Evolutionary conservation across 495 filamentous ascomycete species (phyloP), one percentile per base, ranked within the genome.

Genomic region (Amniculicola lignicola): DNA sequence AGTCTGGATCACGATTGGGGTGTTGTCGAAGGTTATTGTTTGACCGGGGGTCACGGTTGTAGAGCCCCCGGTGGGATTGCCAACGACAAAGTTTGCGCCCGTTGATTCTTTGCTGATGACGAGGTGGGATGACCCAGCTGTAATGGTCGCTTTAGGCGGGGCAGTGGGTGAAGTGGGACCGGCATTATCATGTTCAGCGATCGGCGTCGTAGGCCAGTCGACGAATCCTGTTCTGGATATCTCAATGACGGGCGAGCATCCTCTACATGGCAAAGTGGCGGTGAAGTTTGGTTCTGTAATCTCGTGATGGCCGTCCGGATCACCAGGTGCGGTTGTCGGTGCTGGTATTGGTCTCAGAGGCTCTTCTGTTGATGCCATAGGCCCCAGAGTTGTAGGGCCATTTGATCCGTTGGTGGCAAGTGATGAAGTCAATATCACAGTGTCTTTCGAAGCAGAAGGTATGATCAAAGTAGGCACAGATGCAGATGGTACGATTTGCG

Each of bases 221-320:
- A 19, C 25, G 7, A 33, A 52, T 11, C 51, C 52, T n/a, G 52
- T 58, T 10, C 18, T 40, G 2, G 42, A 47, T 4, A 63, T 39
- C 29, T 63, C 54, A 27, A 63, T 50, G 31, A 61, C 37, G 15
- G 57, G 57, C 12, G 57, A 61, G 44, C 57, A 61, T 15, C 57
- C 57, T 40, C 27, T 41, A 19, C 57, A 61, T 12, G 49, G 40
- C 10, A 12, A 31, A 10, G 57, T 61, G 18, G 28, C 43, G 24
- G 46, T 42, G 44, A 61, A 41, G 27, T 61, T 54, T 19, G 49
- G 50, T 43, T 61, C 50, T 23, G 50, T 19, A 16, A 61, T 54
- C 23, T 61, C 57, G 28, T 61, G 39, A 23, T 61, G 57, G 12
- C 57, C 57, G 25, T 54, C 44, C 2, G 57, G 57, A 35, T 54